Evolutionary conservation across 2,329 filamentous ascomycete species (phyloP).

Genomic region (Sarocladium kiliense): DNA sequence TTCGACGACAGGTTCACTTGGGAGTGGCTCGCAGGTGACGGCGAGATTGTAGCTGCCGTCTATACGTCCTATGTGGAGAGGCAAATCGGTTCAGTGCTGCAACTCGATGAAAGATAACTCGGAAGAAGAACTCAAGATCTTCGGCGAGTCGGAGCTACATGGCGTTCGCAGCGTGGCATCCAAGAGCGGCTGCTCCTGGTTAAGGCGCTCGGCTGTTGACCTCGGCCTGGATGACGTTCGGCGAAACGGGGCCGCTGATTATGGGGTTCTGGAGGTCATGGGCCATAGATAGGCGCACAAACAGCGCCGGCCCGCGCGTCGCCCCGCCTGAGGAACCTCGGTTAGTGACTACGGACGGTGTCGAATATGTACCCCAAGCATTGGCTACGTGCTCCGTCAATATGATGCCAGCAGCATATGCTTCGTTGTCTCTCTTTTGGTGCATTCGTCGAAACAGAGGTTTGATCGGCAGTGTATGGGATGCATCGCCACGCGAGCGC

Average conservation of each 20-base stretch:
- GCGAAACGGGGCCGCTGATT: constrained; percentile 7
- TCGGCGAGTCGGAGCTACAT: background rate
- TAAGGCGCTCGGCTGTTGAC: constrained; percentile 8
- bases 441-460: too few species aligned
- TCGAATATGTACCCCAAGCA: too few species aligned
- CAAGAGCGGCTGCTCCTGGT: background rate
- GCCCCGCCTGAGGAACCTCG: constrained; percentile 19
- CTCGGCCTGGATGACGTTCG: constrained; percentile 10
- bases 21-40: too few species aligned
- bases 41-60: too few species aligned
- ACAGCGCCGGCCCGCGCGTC: background rate
- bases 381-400: too few species aligned
- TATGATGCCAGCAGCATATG: too few species aligned
- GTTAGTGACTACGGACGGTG: constrained; percentile 18
- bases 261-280: background rate
- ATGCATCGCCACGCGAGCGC: too few species aligned
- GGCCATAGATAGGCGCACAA: background rate
- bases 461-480: too few species aligned
- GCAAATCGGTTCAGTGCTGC: too few species aligned
- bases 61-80: too few species aligned
- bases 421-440: too few species aligned
- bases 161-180: background rate
- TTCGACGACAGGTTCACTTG: too few species aligned
- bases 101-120: background rate
- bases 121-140: background rate